Conservation (phyloP, 1,284 basidiomycete species). For the Inonotus obliquus region DNA sequence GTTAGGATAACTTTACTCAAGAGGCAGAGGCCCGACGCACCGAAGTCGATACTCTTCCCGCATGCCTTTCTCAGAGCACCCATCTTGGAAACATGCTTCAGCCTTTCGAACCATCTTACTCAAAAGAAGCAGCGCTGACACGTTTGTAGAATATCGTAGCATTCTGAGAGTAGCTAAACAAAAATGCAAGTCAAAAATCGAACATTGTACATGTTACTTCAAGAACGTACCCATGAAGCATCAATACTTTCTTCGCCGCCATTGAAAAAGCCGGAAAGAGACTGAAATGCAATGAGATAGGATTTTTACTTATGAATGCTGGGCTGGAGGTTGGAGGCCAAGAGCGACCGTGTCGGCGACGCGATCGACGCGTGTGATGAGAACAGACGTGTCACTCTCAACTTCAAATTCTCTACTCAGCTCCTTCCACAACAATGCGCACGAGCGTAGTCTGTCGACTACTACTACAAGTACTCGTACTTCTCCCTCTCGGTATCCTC, state of each 20-base stretch:
- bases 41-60: constrained; percentile 54
- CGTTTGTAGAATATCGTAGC: constrained; percentile 76
- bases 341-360: not conserved
- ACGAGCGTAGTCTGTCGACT: constrained; percentile 20
- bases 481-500: constrained; percentile 28
- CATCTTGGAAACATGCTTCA: constrained; percentile 40
- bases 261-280: not conserved
- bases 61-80: constrained; percentile 72
- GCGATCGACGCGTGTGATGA: not conserved
- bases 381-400: constrained; percentile 1
- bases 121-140: constrained; percentile 36
- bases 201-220: not conserved
- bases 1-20: not conserved
- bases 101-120: not conserved
- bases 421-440: constrained; percentile 5
- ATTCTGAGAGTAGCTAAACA: constrained; percentile 75
- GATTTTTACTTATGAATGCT: not conserved
- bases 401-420: not conserved
- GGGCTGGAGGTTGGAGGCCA: not conserved
- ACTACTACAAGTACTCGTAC: constrained; percentile 25
- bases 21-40: not conserved
- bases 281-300: not conserved
- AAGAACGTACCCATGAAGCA: constrained; percentile 51
- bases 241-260: constrained; percentile 38
- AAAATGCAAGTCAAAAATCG: constrained; percentile 23